phyloP scores from a whole-genome alignment of 495 filamentous ascomycete species.

The Hypoxylon lienhwacheense region DNA sequence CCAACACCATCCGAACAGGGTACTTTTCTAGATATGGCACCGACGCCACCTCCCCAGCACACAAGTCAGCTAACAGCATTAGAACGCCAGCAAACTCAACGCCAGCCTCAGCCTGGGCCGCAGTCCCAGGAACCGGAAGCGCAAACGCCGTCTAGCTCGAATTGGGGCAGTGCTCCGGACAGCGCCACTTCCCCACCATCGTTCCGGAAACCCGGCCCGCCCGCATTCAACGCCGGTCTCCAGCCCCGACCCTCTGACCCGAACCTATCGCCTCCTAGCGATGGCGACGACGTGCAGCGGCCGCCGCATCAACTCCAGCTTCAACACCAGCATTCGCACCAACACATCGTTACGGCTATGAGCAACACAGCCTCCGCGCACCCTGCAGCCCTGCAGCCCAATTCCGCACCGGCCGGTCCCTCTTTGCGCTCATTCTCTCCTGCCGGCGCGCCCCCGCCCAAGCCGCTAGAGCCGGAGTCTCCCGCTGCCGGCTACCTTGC shows the following conservation, averaged over 20 bases:
- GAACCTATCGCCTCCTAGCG: slow-evolving; percentile 20
- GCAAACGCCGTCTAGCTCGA: slow-evolving; percentile 23
- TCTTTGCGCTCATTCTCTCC: slow-evolving; percentile 9
- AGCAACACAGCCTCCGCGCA: slow-evolving; percentile 1
- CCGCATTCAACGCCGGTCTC: neutral
- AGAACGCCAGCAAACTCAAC: slow-evolving; percentile 2
- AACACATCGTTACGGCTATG: slow-evolving; percentile 33
- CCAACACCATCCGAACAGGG: slow-evolving; percentile 27
- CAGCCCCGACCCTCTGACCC: slow-evolving; percentile 15
- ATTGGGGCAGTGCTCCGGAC: slow-evolving; percentile 31
- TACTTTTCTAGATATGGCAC: slow-evolving; percentile 32
- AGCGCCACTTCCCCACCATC: slow-evolving; percentile 12
- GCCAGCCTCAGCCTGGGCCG: slow-evolving; percentile 1
- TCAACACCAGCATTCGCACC: slow-evolving; percentile 24
- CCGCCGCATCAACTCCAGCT: slow-evolving; percentile 21
- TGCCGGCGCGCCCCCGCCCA: slow-evolving; percentile 2
- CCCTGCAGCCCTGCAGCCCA: slow-evolving; percentile 5
- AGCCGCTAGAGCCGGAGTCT: slow-evolving; percentile 18
- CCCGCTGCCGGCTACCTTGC: slow-evolving; percentile 23
- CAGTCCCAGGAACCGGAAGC: slow-evolving; percentile 13
- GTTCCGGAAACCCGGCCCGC: neutral
- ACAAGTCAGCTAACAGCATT: slow-evolving; percentile 1
- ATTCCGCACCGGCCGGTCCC: neutral
- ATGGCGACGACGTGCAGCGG: slow-evolving; percentile 10
- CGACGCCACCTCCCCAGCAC: slow-evolving; percentile 16